Conservation (phyloP, 2,329 filamentous ascomycete species). For the Hypoxylon sp. region DNA sequence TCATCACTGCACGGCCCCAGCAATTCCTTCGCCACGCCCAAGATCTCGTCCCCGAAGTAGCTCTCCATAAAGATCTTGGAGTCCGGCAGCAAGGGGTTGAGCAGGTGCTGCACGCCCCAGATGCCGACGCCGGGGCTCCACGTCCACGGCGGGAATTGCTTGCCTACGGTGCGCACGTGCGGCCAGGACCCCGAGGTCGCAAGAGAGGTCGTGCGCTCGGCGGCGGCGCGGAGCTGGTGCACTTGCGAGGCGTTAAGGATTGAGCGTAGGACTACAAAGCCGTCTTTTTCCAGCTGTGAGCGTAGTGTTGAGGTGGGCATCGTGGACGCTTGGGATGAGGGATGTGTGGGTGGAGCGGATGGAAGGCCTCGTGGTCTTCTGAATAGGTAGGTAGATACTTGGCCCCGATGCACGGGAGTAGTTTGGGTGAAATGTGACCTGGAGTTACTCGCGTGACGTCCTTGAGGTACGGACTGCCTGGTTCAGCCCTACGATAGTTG, state of each 20-base stretch:
- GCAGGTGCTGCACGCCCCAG: constrained; percentile 90
- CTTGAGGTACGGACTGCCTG: background rate
- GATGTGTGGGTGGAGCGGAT: constrained; percentile 10
- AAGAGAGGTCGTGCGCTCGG: constrained; percentile 68
- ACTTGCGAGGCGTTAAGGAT: constrained; percentile 72
- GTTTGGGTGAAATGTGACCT: constrained; percentile 12
- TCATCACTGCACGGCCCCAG: constrained; percentile 61
- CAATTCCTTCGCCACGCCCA: constrained; percentile 75
- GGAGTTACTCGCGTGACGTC: constrained; percentile 32
- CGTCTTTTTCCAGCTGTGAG: constrained; percentile 74
- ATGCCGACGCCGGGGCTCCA: constrained; percentile 73
- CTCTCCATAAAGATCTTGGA: constrained; percentile 72
- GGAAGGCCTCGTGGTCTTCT: constrained; percentile 23
- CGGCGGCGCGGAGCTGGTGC: constrained; percentile 71
- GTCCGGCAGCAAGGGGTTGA: constrained; percentile 79
- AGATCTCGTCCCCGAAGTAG: constrained; percentile 79
- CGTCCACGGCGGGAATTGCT: constrained; percentile 91
- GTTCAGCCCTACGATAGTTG: constrained; percentile 12
- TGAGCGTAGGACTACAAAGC: constrained; percentile 80
- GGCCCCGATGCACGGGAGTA: background rate
- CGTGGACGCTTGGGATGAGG: constrained; percentile 5
- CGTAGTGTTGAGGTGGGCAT: constrained; percentile 56
- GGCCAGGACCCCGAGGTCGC: constrained; percentile 83
- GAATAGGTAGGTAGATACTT: background rate
- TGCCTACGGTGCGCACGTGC: constrained; percentile 84